Percentiles rank a stretch among this genome's conserved stretches.
phyloP scores from a whole-genome alignment of 257 asterid genomes.

The Cinchona pubescens region DNA sequence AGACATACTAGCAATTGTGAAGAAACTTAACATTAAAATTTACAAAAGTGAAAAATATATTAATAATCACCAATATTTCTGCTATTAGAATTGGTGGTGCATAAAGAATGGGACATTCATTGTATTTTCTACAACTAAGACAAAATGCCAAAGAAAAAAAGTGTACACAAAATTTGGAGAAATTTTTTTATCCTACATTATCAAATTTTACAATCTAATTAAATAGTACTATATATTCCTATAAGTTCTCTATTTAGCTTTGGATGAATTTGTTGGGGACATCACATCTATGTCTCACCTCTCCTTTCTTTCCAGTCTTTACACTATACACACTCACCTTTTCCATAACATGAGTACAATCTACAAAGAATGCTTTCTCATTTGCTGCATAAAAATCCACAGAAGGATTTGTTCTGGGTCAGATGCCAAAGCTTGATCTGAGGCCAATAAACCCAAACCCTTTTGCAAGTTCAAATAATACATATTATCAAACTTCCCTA shows the following conservation, averaged over 20 bases:
- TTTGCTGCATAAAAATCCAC: constrained; percentile 72
- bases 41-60: no score
- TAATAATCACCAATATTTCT: no score
- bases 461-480: constrained; percentile 47
- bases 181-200: not conserved
- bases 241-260: constrained; percentile 7
- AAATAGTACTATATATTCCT: not conserved
- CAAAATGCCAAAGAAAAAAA: not conserved
- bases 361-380: constrained; percentile 52
- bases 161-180: not conserved
- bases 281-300: constrained; percentile 86
- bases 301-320: constrained; percentile 62
- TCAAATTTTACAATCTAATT: not conserved
- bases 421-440: constrained; percentile 52
- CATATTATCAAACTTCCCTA: constrained; percentile 77
- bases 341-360: constrained; percentile 59
- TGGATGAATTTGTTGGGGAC: constrained; percentile 34
- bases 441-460: constrained; percentile 56
- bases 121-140: not conserved
- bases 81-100: no score
- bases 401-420: constrained; percentile 66
- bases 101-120: not conserved
- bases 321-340: constrained; percentile 44
- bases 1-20: no score
- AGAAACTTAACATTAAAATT: no score